These are phyloP conservation scores for Fusarium guadeloupense DNA, from an alignment of 2,329 filamentous ascomycete genomes.

Conservation along the genomic window DNA sequence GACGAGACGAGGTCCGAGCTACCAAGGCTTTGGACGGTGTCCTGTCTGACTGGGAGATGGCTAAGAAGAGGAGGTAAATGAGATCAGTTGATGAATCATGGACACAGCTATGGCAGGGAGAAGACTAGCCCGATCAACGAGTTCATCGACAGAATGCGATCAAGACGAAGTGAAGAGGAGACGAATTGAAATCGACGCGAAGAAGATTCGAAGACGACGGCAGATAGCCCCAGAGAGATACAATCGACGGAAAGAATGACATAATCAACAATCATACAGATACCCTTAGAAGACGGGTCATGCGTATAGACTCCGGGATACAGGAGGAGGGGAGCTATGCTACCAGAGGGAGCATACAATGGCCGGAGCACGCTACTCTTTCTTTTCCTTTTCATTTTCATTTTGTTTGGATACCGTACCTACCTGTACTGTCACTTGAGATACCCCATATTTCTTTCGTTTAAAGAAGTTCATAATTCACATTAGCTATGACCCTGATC, in stretches of 20 bases:
- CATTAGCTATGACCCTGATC: conserved; percentile 16
- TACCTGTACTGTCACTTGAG: conserved; percentile 41
- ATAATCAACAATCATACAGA: conserved; percentile 19
- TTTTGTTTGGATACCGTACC: conserved; percentile 24
- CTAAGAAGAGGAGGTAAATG: conserved; percentile 57
- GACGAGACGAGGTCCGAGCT: conserved; percentile 67
- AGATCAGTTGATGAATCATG: background rate
- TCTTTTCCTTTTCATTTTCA: conserved; percentile 14
- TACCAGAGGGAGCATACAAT: conserved; percentile 29
- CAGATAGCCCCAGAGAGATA: conserved; percentile 16
- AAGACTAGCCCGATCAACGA: background rate
- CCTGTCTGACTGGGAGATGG: conserved; percentile 58
- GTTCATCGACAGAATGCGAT: background rate
- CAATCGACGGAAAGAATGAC: conserved; percentile 17
- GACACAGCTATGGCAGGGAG: background rate
- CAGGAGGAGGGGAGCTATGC: conserved; percentile 2
- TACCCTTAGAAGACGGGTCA: conserved; percentile 31
- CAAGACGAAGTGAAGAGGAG: conserved; percentile 4
- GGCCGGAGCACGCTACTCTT: conserved; percentile 22
- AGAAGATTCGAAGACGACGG: conserved; percentile 9
- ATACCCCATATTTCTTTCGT: conserved; percentile 46
- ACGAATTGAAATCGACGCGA: conserved; percentile 1
- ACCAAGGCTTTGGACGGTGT: conserved; percentile 62
- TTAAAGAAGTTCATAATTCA: conserved; percentile 37
- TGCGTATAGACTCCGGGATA: conserved; percentile 22